Percentiles rank a stretch among this genome's conserved stretches.
phyloP scores from a whole-genome alignment of 805 yeast genomes.

The Metschnikowia henanensis region DNA sequence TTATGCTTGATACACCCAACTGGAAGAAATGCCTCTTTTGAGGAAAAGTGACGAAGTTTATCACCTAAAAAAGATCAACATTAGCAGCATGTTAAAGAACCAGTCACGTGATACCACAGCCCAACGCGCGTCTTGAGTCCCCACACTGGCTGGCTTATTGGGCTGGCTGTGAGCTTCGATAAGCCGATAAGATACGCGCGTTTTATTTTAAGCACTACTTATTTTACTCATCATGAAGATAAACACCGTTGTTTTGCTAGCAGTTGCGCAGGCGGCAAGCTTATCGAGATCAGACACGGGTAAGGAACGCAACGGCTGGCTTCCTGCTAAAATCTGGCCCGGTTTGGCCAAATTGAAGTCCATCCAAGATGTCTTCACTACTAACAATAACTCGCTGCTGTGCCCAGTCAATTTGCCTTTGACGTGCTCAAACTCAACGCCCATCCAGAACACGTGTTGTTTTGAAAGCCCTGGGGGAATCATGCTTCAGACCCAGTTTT shows the following conservation, averaged over 20 bases:
- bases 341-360: neutral
- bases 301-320: neutral
- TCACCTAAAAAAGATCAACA: too few species aligned
- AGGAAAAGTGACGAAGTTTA: too few species aligned
- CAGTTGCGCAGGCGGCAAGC: conserved; percentile 3
- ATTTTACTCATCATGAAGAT: neutral
- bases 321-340: conserved; percentile 1
- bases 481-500: conserved; percentile 42
- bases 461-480: conserved; percentile 43
- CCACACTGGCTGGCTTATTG: neutral
- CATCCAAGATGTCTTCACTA: neutral
- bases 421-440: conserved; percentile 58
- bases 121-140: neutral
- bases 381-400: conserved; percentile 1
- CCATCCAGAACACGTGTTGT: conserved; percentile 48
- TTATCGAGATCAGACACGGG: neutral
- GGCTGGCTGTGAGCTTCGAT: neutral
- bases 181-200: conserved; percentile 7
- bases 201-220: neutral
- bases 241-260: neutral
- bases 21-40: too few species aligned
- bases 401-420: conserved; percentile 40
- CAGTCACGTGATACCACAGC: too few species aligned
- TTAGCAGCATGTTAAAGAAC: too few species aligned
- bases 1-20: too few species aligned